Percentiles rank a stretch among this genome's conserved stretches.
Conservation (phyloP, 495 filamentous ascomycete species). For the Hypoxylon subgilvum region DNA sequence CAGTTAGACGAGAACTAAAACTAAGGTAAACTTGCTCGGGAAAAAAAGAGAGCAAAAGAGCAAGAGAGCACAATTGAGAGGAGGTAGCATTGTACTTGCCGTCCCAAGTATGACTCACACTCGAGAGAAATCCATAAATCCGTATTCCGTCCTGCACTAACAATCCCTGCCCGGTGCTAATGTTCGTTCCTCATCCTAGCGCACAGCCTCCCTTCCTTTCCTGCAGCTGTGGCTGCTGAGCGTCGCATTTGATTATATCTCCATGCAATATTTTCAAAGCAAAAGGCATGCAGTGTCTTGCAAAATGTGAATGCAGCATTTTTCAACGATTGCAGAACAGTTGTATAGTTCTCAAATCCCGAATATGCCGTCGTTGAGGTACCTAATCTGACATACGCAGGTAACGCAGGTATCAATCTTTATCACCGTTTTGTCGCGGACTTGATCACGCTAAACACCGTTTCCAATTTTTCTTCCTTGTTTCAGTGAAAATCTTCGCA, state of each 20-base stretch:
- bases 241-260: too few relatives aligned
- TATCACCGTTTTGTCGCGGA: slow-evolving; percentile 16
- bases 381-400: neutral
- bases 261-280: too few relatives aligned
- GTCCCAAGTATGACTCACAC: slow-evolving; percentile 46
- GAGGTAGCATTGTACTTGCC: too few relatives aligned
- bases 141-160: slow-evolving; percentile 20
- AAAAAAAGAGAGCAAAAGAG: too few relatives aligned
- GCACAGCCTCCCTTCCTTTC: slow-evolving; percentile 30
- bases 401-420: too few relatives aligned
- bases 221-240: too few relatives aligned
- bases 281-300: too few relatives aligned
- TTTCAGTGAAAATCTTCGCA: slow-evolving; percentile 13
- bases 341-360: too few relatives aligned
- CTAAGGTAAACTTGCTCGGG: slow-evolving; percentile 19
- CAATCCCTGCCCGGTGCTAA: slow-evolving; percentile 11
- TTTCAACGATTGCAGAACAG: too few relatives aligned
- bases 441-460: slow-evolving; percentile 14
- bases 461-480: slow-evolving; percentile 10
- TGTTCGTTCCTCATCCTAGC: slow-evolving; percentile 18
- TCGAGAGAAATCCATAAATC: slow-evolving; percentile 23
- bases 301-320: too few relatives aligned
- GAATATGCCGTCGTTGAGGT: too few relatives aligned
- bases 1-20: slow-evolving; percentile 34
- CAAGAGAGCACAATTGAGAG: too few relatives aligned